A percentile compares a stretch with the other conserved stretches of the same genome.
phyloP scores from a whole-genome alignment of 768 basidiomycete species.

The Dioszegia hungarica region DNA sequence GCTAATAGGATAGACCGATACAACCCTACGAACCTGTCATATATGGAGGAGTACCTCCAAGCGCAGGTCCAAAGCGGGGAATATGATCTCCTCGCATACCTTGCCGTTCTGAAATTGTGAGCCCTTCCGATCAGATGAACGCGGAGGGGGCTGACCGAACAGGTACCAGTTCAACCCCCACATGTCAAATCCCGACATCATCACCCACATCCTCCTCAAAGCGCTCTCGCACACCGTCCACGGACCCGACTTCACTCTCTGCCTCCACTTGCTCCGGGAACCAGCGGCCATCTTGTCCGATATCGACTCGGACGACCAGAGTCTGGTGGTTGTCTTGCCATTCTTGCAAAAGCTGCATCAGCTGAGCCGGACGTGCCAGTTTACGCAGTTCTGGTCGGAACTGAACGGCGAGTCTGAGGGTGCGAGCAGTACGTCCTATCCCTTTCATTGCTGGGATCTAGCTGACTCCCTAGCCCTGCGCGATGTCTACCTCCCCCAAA shows the following conservation, averaged over 20 bases:
- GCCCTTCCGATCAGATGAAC: slow-evolving; percentile 25
- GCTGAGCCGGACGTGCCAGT: slow-evolving; percentile 41
- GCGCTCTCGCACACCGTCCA: slow-evolving; percentile 55
- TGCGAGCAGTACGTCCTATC: slow-evolving; percentile 28
- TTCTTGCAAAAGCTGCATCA: slow-evolving; percentile 37
- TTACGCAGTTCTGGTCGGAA: slow-evolving; percentile 42
- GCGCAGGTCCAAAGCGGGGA: slow-evolving; percentile 85
- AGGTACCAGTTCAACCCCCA: slow-evolving; percentile 96
- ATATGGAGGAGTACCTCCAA: slow-evolving; percentile 94
- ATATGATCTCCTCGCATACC: slow-evolving; percentile 91
- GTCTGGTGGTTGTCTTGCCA: slow-evolving; percentile 33
- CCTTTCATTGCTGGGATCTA: neutral
- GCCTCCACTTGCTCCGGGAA: slow-evolving; percentile 64
- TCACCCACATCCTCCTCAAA: slow-evolving; percentile 81
- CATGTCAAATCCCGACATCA: slow-evolving; percentile 85
- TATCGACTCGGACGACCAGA: slow-evolving; percentile 44
- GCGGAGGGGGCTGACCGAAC: slow-evolving; percentile 7
- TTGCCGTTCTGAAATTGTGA: slow-evolving; percentile 88
- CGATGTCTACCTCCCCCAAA: slow-evolving; percentile 38
- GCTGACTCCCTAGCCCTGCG: slow-evolving; percentile 30
- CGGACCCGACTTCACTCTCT: slow-evolving; percentile 85
- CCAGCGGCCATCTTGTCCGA: slow-evolving; percentile 38
- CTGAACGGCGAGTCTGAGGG: slow-evolving; percentile 38
- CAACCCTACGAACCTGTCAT: slow-evolving; percentile 87
- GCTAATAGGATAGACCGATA: slow-evolving; percentile 98